These are phyloP conservation scores for Picea engelmannii DNA, from an alignment of 83 land plant species.

Conservation along the genomic window DNA sequence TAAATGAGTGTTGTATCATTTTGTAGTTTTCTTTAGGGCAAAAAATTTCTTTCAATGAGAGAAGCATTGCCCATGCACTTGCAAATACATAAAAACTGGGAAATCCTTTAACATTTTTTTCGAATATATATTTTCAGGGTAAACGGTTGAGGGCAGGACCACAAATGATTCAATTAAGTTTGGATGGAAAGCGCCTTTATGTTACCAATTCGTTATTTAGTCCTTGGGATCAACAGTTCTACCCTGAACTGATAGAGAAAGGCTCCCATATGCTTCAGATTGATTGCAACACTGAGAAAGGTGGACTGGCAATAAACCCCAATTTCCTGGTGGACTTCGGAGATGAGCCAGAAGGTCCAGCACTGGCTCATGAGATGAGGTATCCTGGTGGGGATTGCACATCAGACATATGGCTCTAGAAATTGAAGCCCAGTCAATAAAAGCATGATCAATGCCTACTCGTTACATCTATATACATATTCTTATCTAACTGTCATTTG, in stretches of 20 bases:
- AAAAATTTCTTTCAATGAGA: too few relatives aligned
- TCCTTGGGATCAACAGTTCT: slow-evolving; percentile 56
- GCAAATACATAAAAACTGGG: too few relatives aligned
- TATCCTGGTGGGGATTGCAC: slow-evolving; percentile 14
- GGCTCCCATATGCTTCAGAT: slow-evolving; percentile 60
- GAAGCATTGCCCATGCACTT: too few relatives aligned
- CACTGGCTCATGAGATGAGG: slow-evolving; percentile 18
- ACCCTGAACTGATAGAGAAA: slow-evolving; percentile 37
- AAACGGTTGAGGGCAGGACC: slow-evolving; percentile 50
- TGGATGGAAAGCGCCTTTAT: slow-evolving; percentile 57
- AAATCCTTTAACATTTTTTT: background rate
- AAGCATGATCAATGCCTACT: too few relatives aligned
- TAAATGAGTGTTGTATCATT: too few relatives aligned
- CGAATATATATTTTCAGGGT: slow-evolving; percentile 29
- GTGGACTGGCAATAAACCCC: slow-evolving; percentile 41
- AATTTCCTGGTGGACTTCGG: slow-evolving; percentile 57
- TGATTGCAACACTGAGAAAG: slow-evolving; percentile 44
- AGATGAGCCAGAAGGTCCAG: slow-evolving; percentile 53
- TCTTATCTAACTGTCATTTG: too few relatives aligned
- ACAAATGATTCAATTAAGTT: slow-evolving; percentile 60
- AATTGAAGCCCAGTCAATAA: too few relatives aligned
- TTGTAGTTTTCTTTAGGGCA: too few relatives aligned
- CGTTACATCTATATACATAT: too few relatives aligned
- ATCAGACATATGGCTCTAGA: slow-evolving; percentile 11
- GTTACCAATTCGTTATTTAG: slow-evolving; percentile 59